Evolutionary conservation across 1,284 basidiomycete genomes (phyloP).

Genomic region (Ganoderma meredithae): DNA sequence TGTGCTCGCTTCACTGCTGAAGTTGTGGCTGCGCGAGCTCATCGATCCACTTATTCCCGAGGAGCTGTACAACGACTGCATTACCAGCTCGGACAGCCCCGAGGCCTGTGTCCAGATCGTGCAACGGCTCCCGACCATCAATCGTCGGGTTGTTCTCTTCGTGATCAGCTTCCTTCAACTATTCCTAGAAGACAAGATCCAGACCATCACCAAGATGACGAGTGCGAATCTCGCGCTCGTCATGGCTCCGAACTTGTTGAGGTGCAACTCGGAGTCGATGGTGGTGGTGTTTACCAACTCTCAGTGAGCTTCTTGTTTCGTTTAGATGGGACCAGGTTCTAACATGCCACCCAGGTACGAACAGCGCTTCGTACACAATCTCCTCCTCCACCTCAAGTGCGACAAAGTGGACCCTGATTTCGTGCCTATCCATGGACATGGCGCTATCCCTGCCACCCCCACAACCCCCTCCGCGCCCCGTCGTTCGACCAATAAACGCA

Average conservation of each 20-base stretch:
- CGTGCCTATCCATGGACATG: slow-evolving; percentile 78
- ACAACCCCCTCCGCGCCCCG: slow-evolving; percentile 42
- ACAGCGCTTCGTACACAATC: slow-evolving; percentile 85
- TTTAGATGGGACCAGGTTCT: slow-evolving; percentile 20
- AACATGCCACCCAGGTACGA: slow-evolving; percentile 70
- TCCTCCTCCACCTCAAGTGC: slow-evolving; percentile 82
- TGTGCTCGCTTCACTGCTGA: slow-evolving; percentile 86
- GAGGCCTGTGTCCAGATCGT: slow-evolving; percentile 78
- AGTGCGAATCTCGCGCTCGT: slow-evolving; percentile 80
- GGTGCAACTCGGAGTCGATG: slow-evolving; percentile 85
- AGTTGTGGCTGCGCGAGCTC: slow-evolving; percentile 92
- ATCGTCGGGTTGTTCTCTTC: slow-evolving; percentile 85
- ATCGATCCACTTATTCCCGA: slow-evolving; percentile 88
- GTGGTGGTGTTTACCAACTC: slow-evolving; percentile 89
- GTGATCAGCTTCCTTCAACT: slow-evolving; percentile 90
- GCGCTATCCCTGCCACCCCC: slow-evolving; percentile 50
- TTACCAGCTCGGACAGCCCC: slow-evolving; percentile 71
- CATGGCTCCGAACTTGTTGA: slow-evolving; percentile 88
- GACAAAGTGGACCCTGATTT: slow-evolving; percentile 78
- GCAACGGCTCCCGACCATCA: slow-evolving; percentile 80
- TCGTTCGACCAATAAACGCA: slow-evolving; percentile 48
- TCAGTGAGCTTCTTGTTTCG: slow-evolving; percentile 60
- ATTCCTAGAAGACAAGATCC: slow-evolving; percentile 80
- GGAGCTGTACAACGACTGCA: slow-evolving; percentile 88
- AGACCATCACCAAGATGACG: slow-evolving; percentile 86